phyloP scores from a whole-genome alignment of 306 rosid genomes.

The Pachyrhizus erosus region DNA sequence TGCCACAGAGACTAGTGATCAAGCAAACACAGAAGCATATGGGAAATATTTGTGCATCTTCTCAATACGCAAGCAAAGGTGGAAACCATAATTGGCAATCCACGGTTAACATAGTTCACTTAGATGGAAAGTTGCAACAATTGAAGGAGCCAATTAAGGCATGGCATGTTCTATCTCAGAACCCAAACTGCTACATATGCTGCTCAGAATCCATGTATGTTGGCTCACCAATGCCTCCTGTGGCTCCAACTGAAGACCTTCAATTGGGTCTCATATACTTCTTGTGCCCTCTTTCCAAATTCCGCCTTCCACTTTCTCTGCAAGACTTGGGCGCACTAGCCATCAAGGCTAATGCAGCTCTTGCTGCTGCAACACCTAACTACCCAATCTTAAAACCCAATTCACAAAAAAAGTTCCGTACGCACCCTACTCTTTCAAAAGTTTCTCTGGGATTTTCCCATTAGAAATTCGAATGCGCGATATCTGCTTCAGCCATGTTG shows the following conservation, averaged over 20 bases:
- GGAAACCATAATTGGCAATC: conserved; percentile 38
- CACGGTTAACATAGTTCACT: conserved; percentile 53
- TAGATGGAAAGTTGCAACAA: conserved; percentile 64
- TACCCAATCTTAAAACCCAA: background rate
- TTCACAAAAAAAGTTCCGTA: background rate
- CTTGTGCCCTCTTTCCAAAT: conserved; percentile 60
- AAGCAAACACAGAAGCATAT: conserved; percentile 30
- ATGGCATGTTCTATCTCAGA: conserved; percentile 55
- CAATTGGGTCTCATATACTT: conserved; percentile 64
- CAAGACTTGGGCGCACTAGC: conserved; percentile 62
- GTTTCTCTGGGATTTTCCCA: conserved; percentile 32
- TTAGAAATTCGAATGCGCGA: background rate
- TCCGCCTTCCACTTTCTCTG: conserved; percentile 50
- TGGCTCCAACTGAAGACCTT: conserved; percentile 56
- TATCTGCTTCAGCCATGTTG: background rate
- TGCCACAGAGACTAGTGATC: background rate
- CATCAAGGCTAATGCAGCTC: conserved; percentile 64
- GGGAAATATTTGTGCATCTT: conserved; percentile 67
- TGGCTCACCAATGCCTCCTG: conserved; percentile 39
- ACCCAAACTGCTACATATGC: conserved; percentile 62
- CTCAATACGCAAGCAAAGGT: conserved; percentile 37
- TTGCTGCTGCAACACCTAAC: conserved; percentile 39
- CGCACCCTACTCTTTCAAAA: conserved; percentile 35
- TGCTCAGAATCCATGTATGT: conserved; percentile 64
- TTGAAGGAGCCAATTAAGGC: conserved; percentile 56